Evolutionary conservation across 1,139 yeast genomes (phyloP), one percentile per base, ranked within the genome.

Genomic region (Debaryomyces sp.): DNA sequence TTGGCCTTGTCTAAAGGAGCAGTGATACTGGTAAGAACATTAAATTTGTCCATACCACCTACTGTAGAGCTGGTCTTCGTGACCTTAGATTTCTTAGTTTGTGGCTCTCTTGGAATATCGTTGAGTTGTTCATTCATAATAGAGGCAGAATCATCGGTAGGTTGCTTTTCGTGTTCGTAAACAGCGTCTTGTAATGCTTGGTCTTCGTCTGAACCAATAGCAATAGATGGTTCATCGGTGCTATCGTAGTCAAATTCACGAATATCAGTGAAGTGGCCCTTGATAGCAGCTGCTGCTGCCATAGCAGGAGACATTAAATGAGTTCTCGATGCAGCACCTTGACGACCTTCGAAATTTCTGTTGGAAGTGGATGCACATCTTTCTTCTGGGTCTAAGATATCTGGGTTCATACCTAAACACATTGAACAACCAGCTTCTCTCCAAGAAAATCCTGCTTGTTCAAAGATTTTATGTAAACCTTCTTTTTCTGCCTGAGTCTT

Each of bases 331-430:
- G 74, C 75, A 45, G 97, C 96, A 73, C 99, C 99, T 78, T 94
- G 99, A 73, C 99, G 94, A 61, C 99, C 99, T 73, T 94, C 97
- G 67, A 94, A 94, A 77, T 94, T 94, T 81, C 99, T 88, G 79
- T 94, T 94, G 26, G 98, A 92, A 27, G 99, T 94, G 21, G 98
- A 92, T 5, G 99, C 99, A 77, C 99, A 94, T 73, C 99, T 85
- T 72, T 94, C 99, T 65, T 88, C 82, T 41, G 98, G 98, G 52
- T 86, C 84, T 63, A 94, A 81, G 61, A 94, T 92, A 75, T 94
- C 99, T 37, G 98, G 97, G 74, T 94, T 94, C 99, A 94, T 94
- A 71, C 99, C 99, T 52, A 94, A 82, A 75, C 99, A 94, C 99
- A 94, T 94, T 44, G 98, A 92, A 74, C 99, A 94, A 54, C 99